Base-by-base conservation (phyloP, 106 monocot genomes). In the Posidonia australis region DNA sequence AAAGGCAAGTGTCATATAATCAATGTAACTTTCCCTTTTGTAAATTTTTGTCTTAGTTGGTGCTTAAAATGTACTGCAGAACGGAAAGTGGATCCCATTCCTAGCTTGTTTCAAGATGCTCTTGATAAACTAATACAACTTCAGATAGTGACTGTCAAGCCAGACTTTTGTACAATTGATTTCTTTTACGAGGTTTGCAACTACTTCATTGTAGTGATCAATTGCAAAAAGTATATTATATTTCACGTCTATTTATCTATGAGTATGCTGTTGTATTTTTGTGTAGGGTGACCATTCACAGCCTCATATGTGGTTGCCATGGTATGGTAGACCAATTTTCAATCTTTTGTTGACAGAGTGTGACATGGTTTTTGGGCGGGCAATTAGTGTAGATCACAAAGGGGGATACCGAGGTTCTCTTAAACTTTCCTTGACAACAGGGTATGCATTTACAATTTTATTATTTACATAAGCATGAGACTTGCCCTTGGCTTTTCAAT, bases 121-220 rank as follows among this genome's bases (percentile, higher is more conserved):
- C 22, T 83, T 70, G 82, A 80, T 70, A 68, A 63, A 22, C 44
- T 83, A 46, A 52, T 66, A 71, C 58, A 77, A 13, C 67, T 68
- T 42, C 77, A 83, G 59, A 56, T 86, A 70, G 64, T 86, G 47
- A 62, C 68, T 3, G 46, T 47, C 41, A 76, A 73, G 27, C 90
- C 90, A 48, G 85, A 90, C 62, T 90, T 53, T 78, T 90, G 90
- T 51, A 71, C 73, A 46, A 70, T 89, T 67, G 89, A 89, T 67
- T 83, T 83, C 76, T 90, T 78, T 76, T 80, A 74, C 64, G 90
- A 85, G 85, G 90, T 89, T 54, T 17, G 41, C 18, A 44, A 47
- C 24, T 46, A 13, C 16, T 29, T 28, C 26, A 26, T 28, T 28
- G n/a, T 54, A 22, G 11, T 24, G 9, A 54, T 10, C 53, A 54